Percentiles rank a stretch among this genome's conserved stretches.
phyloP scores from a whole-genome alignment of 2,329 filamentous ascomycete species.

The Colletotrichum neosansevieriae region DNA sequence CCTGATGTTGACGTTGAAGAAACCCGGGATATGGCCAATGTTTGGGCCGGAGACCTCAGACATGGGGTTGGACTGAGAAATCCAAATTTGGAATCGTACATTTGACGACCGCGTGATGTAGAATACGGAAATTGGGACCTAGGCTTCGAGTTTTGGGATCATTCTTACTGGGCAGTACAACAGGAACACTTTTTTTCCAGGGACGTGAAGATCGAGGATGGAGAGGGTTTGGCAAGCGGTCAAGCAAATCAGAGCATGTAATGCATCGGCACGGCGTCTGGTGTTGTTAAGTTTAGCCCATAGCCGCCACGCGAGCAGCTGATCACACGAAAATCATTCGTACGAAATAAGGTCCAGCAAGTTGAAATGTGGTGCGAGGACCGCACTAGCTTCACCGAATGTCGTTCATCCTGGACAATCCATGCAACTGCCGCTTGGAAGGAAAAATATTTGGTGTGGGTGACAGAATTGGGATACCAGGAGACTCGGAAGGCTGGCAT shows the following conservation, averaged over 20 bases:
- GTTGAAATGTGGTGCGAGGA: constrained; percentile 17
- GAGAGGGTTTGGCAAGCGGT: constrained; percentile 21
- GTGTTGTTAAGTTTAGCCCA: constrained; percentile 42
- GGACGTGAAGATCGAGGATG: neutral
- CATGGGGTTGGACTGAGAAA: constrained; percentile 16
- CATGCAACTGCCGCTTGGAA: constrained; percentile 18
- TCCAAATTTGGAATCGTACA: constrained; percentile 30
- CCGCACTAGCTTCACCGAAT: constrained; percentile 11
- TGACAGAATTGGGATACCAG: neutral
- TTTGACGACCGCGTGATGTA: constrained; percentile 2
- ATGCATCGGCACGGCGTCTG: constrained; percentile 38
- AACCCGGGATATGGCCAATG: neutral
- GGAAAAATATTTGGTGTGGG: neutral
- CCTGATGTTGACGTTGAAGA: constrained; percentile 19
- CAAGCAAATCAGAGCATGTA: constrained; percentile 34
- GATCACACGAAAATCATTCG: constrained; percentile 22
- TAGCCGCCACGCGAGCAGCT: constrained; percentile 31
- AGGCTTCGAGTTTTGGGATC: constrained; percentile 21
- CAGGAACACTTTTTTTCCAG: constrained; percentile 13
- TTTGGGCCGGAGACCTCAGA: constrained; percentile 25
- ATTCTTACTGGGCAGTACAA: constrained; percentile 27
- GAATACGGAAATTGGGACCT: constrained; percentile 15
- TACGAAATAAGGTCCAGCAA: neutral
- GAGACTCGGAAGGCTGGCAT: constrained; percentile 12
- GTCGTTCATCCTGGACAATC: constrained; percentile 1